phyloP scores from a whole-genome alignment of 805 yeast genomes.

The Candida sithepensis region DNA sequence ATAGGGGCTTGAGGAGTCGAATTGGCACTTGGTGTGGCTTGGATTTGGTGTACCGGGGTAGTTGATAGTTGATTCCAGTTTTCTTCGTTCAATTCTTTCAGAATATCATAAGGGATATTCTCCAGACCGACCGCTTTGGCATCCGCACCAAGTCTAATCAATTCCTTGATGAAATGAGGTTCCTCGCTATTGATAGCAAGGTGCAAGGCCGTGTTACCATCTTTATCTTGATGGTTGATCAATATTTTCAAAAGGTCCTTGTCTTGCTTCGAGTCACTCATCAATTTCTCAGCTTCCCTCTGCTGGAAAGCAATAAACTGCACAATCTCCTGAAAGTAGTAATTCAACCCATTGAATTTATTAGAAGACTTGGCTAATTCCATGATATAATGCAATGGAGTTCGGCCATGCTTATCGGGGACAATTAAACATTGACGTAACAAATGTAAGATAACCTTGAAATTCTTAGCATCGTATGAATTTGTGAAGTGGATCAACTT shows the following conservation, averaged over 20 bases:
- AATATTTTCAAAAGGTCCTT: conserved; percentile 50
- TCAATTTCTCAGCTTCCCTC: conserved; percentile 26
- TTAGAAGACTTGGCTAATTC: conserved; percentile 43
- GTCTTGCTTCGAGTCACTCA: conserved; percentile 22
- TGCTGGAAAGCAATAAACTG: conserved; percentile 28
- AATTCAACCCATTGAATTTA: conserved; percentile 47
- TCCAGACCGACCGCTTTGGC: conserved; percentile 20
- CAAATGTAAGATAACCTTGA: conserved; percentile 53
- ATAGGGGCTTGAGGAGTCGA: conserved; percentile 1
- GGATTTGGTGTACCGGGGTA: not conserved
- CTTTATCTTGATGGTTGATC: conserved; percentile 70
- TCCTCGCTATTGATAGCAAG: conserved; percentile 62
- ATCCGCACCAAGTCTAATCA: conserved; percentile 47
- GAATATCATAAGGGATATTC: conserved; percentile 18
- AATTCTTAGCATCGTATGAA: conserved; percentile 61
- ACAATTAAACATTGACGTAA: conserved; percentile 64
- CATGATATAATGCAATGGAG: conserved; percentile 68
- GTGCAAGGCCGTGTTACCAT: conserved; percentile 85
- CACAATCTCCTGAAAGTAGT: conserved; percentile 43
- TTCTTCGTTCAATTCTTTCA: conserved; percentile 15
- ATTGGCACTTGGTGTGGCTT: not conserved
- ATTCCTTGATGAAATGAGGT: conserved; percentile 37
- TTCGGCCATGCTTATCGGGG: conserved; percentile 68
- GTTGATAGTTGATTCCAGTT: not conserved
- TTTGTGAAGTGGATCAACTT: conserved; percentile 69